A percentile compares a stretch with the other conserved stretches of the same genome.
These are phyloP conservation scores for Xylariales sp. DNA, from an alignment of 2,329 filamentous ascomycete genomes.

Conservation along the genomic window DNA sequence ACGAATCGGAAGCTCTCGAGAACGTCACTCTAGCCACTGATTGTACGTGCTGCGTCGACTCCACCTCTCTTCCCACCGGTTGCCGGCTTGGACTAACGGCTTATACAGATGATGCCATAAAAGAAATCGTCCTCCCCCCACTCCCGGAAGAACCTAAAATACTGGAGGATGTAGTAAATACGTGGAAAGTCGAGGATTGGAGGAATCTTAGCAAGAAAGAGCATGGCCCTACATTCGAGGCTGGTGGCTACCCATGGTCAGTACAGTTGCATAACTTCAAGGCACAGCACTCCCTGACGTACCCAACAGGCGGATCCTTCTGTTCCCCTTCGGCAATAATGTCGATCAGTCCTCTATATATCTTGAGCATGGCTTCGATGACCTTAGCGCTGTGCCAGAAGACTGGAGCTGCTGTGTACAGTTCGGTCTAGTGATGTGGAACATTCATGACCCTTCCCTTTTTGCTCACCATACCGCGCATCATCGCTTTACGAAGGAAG, in stretches of 20 bases:
- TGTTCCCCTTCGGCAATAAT: conserved; percentile 96
- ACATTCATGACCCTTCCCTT: conserved; percentile 89
- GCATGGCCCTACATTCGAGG: conserved; percentile 88
- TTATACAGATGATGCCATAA: conserved; percentile 81
- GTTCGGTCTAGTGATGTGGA: conserved; percentile 94
- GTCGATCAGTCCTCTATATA: conserved; percentile 95
- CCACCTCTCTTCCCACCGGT: conserved; percentile 5
- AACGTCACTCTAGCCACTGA: conserved; percentile 64
- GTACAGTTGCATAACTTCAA: conserved; percentile 46
- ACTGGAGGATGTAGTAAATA: conserved; percentile 78
- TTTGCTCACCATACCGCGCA: conserved; percentile 86
- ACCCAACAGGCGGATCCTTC: conserved; percentile 80
- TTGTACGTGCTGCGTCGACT: conserved; percentile 55
- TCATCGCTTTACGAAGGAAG: conserved; percentile 94
- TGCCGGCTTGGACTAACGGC: conserved; percentile 43
- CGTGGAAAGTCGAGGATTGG: conserved; percentile 92
- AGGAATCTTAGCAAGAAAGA: conserved; percentile 79
- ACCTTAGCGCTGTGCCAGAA: conserved; percentile 77
- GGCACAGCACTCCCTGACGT: conserved; percentile 37
- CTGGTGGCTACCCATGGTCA: conserved; percentile 88
- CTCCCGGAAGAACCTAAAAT: conserved; percentile 81
- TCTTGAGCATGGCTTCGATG: conserved; percentile 91
- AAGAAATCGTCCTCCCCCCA: conserved; percentile 79
- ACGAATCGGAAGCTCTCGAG: conserved; percentile 60
- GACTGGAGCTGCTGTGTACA: conserved; percentile 98